Conservation (phyloP, 108 stramenopile genomes). For the Skeletonema marinoi region DNA sequence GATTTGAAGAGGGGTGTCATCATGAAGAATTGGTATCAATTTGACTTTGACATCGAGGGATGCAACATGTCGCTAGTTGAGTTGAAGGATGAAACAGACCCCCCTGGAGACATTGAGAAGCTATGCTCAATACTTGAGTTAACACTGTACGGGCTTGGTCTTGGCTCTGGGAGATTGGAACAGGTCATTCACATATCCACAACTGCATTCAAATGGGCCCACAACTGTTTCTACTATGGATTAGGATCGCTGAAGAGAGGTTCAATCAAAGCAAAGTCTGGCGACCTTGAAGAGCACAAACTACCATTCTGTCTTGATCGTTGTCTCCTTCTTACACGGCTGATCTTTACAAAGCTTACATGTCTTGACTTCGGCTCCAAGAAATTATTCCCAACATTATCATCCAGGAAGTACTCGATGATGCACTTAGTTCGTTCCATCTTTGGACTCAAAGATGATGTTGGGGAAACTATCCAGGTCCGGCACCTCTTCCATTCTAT, state of each 20-base stretch:
- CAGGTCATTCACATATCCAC: not conserved
- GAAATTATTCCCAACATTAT: not conserved
- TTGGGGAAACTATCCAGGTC: not conserved
- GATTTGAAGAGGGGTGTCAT: not conserved
- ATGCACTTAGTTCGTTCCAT: not conserved
- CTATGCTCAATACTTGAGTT: not conserved
- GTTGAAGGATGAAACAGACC: not conserved
- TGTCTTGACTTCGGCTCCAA: not conserved
- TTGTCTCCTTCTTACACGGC: not conserved
- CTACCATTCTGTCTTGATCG: not conserved
- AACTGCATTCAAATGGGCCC: not conserved
- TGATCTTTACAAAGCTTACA: not conserved
- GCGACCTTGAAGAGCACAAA: not conserved
- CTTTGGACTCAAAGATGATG: not conserved
- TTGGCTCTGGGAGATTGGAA: not conserved
- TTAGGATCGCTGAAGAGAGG: not conserved
- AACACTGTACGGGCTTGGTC: not conserved
- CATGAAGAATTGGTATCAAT: not conserved
- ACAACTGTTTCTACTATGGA: not conserved
- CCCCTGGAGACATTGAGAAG: not conserved
- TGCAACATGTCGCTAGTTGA: too few relatives aligned
- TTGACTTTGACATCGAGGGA: not conserved
- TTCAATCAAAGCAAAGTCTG: not conserved
- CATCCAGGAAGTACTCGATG: not conserved
- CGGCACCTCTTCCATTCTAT: not conserved